Evolutionary conservation across 2,329 filamentous ascomycete species (phyloP), one percentile per base, ranked within the genome.

Genomic region (Phaeosphaeriaceae sp.): DNA sequence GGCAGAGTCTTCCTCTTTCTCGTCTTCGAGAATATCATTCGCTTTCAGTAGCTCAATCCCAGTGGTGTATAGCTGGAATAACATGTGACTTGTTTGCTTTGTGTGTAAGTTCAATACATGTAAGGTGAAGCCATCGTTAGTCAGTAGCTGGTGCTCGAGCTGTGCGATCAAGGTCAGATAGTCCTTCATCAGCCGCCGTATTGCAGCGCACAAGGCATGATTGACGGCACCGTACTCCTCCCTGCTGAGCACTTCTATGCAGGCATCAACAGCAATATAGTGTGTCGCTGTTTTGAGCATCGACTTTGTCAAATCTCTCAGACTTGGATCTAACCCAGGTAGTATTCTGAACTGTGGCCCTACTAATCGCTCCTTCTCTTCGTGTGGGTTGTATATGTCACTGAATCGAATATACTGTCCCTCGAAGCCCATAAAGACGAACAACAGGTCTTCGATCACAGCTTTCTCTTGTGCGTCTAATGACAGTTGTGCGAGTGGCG

Each of bases 401-500:
- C 83, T 83, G 69, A 91, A 97, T 46, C 90, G 89, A 54, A 99
- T 89, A 70, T 97, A 97, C 72, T 96, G 92, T n/a, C 94, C 94
- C 74, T 99, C 94, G 57, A 92, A 96, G 18, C 94, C 94, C 92
- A 99, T 97, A 64, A 97, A 95, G 4, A 96, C 92, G 68, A 93
- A 97, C 29, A 97, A 76, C 13, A 99, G 76, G 64, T 99, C 94
- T 61, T 97, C 92, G 35, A 97, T 80, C 38, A 99, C 88, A 7
- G 86, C 89, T 18, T 86, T 84, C 75, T 99, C 94, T 72, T 99
- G 94, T 2, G 84, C 83, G 58, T 95, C 88, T 21, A 95, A 77
- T 0, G 86, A 86, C 50, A 97, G 76, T 48, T 89, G 85, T 47
- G 82, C 79, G 13, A 97, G 79, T 6, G 87, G 80, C 40, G 78